These are phyloP conservation scores for Russula sp. DNA, from an alignment of 768 basidiomycete genomes.

Conservation along the genomic window DNA sequence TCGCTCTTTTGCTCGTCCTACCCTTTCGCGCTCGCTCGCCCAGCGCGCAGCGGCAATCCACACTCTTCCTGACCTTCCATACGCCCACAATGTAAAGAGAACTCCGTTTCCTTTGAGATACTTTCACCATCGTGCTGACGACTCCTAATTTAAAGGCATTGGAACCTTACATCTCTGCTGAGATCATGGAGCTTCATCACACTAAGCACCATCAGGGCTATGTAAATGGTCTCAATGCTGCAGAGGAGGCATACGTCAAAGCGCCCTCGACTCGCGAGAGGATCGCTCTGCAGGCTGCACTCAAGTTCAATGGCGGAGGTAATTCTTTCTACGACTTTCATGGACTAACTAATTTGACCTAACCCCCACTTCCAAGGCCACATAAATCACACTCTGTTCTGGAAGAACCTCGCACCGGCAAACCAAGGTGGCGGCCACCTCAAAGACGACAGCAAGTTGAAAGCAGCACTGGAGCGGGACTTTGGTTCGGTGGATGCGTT, in stretches of 20 bases:
- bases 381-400: conserved; percentile 95
- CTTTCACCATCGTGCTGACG: conserved; percentile 8
- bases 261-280: conserved; percentile 62
- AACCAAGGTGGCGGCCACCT: conserved; percentile 62
- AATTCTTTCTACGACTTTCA: neutral
- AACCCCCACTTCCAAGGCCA: conserved; percentile 53
- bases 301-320: conserved; percentile 99
- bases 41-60: conserved; percentile 50
- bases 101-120: neutral
- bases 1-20: conserved; percentile 11
- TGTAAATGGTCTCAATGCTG: conserved; percentile 91
- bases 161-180: conserved; percentile 85
- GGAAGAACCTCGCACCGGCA: conserved; percentile 91
- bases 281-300: conserved; percentile 83
- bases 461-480: conserved; percentile 69
- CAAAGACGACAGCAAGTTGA: conserved; percentile 62
- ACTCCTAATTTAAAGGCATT: conserved; percentile 57
- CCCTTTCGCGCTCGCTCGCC: conserved; percentile 43
- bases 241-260: conserved; percentile 78
- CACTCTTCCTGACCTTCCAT: conserved; percentile 77
- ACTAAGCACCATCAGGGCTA: conserved; percentile 90
- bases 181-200: conserved; percentile 96
- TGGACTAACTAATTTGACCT: neutral
- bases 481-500: conserved; percentile 87
- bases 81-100: conserved; percentile 65